Evolutionary conservation across 148 eudicot genomes (phyloP).

Genomic region (Cornus suecica): DNA sequence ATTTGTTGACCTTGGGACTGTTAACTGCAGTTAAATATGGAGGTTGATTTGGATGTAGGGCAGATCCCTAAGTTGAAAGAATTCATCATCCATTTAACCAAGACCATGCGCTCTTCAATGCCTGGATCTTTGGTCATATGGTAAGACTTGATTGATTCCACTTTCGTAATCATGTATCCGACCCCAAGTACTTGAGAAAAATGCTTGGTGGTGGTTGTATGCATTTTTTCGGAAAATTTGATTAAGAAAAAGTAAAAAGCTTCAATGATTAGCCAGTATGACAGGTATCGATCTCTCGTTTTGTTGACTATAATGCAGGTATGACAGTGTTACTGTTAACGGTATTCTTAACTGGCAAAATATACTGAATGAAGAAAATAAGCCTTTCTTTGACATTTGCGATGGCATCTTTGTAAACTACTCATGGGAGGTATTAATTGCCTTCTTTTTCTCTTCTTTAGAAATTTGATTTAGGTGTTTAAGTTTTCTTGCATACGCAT

Average conservation of each 20-base stretch:
- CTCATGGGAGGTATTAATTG: slow-evolving; percentile 75
- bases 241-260: too few relatives aligned
- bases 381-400: slow-evolving; percentile 81
- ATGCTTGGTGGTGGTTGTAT: too few relatives aligned
- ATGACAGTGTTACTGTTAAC: slow-evolving; percentile 75
- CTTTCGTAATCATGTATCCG: not conserved
- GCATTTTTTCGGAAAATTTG: too few relatives aligned
- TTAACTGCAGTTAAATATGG: slow-evolving; percentile 77
- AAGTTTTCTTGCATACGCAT: not conserved
- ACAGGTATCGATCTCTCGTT: too few relatives aligned
- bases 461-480: not conserved
- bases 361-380: slow-evolving; percentile 74
- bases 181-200: too few relatives aligned
- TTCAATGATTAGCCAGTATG: too few relatives aligned
- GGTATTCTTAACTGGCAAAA: slow-evolving; percentile 83
- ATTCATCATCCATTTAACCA: slow-evolving; percentile 77
- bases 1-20: slow-evolving; percentile 10
- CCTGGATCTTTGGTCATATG: slow-evolving; percentile 92
- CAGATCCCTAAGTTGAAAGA: slow-evolving; percentile 65
- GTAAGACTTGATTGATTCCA: slow-evolving; percentile 28
- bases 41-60: slow-evolving; percentile 47
- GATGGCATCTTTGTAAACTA: slow-evolving; percentile 91
- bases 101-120: slow-evolving; percentile 65
- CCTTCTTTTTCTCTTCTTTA: not conserved
- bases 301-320: slow-evolving; percentile 51